Evolutionary conservation across 192 early-diverging fungal species (phyloP).

Genomic region (Powellomyces hirtus): DNA sequence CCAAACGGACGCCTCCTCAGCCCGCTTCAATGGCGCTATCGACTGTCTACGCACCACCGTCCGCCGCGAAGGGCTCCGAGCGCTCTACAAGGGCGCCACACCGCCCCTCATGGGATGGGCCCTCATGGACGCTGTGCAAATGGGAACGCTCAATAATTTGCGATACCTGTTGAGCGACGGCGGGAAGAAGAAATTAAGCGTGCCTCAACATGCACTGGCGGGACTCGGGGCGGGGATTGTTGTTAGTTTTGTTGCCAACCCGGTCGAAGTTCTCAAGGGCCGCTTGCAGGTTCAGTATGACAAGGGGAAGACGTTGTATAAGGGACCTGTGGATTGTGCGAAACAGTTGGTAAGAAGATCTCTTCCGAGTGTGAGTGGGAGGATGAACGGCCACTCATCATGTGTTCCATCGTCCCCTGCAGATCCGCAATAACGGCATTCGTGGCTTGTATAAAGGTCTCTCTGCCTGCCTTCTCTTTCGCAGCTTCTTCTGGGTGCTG

Average conservation of each 20-base stretch:
- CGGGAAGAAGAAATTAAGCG: slow-evolving; percentile 48
- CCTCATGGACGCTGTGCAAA: slow-evolving; percentile 73
- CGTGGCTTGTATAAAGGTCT: slow-evolving; percentile 84
- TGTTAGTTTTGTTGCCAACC: slow-evolving; percentile 82
- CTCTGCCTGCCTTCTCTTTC: slow-evolving; percentile 75
- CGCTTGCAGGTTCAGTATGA: slow-evolving; percentile 88
- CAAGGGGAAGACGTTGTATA: slow-evolving; percentile 62
- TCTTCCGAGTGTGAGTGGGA: too few species aligned
- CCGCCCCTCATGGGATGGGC: slow-evolving; percentile 91
- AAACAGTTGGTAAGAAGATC: slow-evolving; percentile 65
- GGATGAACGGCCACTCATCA: background rate
- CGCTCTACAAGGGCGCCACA: slow-evolving; percentile 90
- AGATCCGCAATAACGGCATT: slow-evolving; percentile 59
- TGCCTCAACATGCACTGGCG: slow-evolving; percentile 75
- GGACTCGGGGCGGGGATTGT: slow-evolving; percentile 86
- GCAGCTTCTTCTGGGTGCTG: slow-evolving; percentile 80
- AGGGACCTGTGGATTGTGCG: slow-evolving; percentile 84
- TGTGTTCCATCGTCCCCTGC: background rate
- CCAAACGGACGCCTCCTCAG: slow-evolving; percentile 46
- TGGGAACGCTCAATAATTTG: slow-evolving; percentile 84
- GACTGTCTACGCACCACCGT: slow-evolving; percentile 83
- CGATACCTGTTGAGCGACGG: slow-evolving; percentile 57
- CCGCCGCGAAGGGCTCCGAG: slow-evolving; percentile 61
- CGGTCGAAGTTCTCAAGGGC: slow-evolving; percentile 93
- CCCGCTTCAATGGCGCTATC: slow-evolving; percentile 59